Evolutionary conservation across 1,284 basidiomycete genomes (phyloP).

Genomic region (Trichosporon sp.): DNA sequence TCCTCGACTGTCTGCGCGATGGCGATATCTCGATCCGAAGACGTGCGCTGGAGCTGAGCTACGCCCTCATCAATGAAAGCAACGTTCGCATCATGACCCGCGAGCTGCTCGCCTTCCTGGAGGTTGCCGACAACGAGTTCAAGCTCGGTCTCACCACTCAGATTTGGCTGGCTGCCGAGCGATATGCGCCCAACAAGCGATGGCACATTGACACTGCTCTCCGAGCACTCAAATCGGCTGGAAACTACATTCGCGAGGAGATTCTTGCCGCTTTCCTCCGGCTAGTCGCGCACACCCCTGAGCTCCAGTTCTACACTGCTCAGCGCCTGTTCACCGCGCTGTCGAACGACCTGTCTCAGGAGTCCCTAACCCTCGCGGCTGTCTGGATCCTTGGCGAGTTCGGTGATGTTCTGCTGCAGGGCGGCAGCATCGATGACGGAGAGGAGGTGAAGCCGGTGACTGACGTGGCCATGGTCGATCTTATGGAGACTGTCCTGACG

Average conservation of each 20-base stretch:
- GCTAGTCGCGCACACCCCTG: conserved; percentile 93
- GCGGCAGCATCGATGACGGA: conserved; percentile 81
- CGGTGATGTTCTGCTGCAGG: conserved; percentile 84
- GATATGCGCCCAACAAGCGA: conserved; percentile 94
- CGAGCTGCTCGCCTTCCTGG: conserved; percentile 92
- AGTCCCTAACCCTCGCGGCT: conserved; percentile 87
- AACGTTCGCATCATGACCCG: conserved; percentile 91
- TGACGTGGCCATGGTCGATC: conserved; percentile 81
- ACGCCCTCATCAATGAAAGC: conserved; percentile 93
- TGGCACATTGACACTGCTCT: conserved; percentile 99
- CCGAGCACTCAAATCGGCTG: conserved; percentile 93
- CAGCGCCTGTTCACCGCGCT: conserved; percentile 89
- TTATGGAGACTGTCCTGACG: conserved; percentile 82
- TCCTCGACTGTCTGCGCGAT: conserved; percentile 95
- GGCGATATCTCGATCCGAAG: conserved; percentile 98
- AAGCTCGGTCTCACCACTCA: conserved; percentile 98
- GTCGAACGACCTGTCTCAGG: conserved; percentile 90
- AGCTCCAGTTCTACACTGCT: conserved; percentile 92
- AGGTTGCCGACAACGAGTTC: conserved; percentile 98
- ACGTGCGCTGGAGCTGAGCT: conserved; percentile 93
- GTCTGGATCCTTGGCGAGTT: conserved; percentile 98
- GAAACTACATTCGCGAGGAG: conserved; percentile 97
- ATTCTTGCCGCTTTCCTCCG: conserved; percentile 93
- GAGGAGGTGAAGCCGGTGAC: conserved; percentile 73
- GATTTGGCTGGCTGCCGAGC: conserved; percentile 92